phyloP scores from a whole-genome alignment of 163 green algal genomes.

The Volvox carteri region DNA sequence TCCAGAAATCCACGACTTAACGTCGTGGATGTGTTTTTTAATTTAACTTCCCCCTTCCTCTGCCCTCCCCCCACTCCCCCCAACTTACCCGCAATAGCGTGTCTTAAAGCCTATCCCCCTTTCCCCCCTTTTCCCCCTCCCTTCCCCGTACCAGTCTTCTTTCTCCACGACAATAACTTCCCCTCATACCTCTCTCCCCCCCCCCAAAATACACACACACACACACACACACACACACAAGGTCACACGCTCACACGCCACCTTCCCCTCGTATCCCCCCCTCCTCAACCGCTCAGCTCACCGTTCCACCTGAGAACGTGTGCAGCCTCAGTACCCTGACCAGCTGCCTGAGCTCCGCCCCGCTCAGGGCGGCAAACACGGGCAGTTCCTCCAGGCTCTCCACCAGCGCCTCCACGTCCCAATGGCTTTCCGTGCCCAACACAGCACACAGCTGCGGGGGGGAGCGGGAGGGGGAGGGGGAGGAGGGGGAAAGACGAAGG shows the following conservation, averaged over 20 bases:
- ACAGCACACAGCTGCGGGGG: conserved; percentile 25
- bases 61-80: not conserved
- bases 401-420: conserved; percentile 49
- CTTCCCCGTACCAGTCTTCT: no score
- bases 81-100: not conserved
- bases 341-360: conserved; percentile 33
- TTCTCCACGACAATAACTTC: no score
- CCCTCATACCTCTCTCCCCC: not conserved
- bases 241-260: not conserved
- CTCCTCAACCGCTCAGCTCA: not conserved
- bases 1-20: no score
- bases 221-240: no score
- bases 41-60: not conserved
- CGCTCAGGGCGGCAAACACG: conserved; percentile 40
- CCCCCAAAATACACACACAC: not conserved
- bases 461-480: not conserved
- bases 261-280: not conserved
- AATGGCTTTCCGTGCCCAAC: not conserved
- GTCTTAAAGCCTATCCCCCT: not conserved
- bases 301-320: not conserved
- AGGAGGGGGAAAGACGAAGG: not conserved
- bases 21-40: no score
- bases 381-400: conserved; percentile 53
- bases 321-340: conserved; percentile 38
- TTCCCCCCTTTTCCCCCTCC: no score